These are phyloP conservation scores for Zygnema cylindricum DNA, from an alignment of 139 green algal species.

Conservation along the genomic window DNA sequence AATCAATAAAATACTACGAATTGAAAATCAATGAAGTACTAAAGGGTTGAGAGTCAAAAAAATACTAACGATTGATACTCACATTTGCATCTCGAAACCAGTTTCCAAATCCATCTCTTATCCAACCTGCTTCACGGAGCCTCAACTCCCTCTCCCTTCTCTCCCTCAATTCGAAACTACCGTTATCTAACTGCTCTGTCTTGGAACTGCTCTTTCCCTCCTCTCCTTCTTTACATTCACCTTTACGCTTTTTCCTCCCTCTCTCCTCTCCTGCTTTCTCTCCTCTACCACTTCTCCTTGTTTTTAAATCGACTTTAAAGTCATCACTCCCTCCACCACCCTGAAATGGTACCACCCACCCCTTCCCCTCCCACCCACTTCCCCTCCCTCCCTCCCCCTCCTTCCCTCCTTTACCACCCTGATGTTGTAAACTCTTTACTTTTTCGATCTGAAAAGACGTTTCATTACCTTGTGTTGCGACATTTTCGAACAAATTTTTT, in stretches of 20 bases:
- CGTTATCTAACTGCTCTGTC: neutral
- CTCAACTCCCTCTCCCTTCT: neutral
- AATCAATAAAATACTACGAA: no score
- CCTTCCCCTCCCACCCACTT: neutral
- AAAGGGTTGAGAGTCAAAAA: no score
- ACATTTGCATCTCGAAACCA: slow-evolving; percentile 7
- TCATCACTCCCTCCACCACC: neutral
- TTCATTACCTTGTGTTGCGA: no score
- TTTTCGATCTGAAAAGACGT: no score
- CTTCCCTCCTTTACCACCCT: neutral
- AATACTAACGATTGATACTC: no score
- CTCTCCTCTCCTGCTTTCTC: neutral
- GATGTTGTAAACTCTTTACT: no score
- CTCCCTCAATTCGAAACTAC: neutral
- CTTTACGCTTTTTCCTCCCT: no score
- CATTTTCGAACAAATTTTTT: no score
- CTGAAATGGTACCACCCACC: neutral
- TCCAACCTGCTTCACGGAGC: slow-evolving; percentile 4
- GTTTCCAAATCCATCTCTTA: neutral
- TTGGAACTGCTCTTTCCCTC: neutral
- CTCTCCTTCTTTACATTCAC: no score
- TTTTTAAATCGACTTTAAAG: no score
- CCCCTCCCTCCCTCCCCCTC: neutral
- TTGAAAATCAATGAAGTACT: no score
- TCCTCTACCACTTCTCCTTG: neutral